Percentiles rank a stretch among this genome's conserved stretches.
Conservation (phyloP, 306 rosid species). For the Dryas octopetala region DNA sequence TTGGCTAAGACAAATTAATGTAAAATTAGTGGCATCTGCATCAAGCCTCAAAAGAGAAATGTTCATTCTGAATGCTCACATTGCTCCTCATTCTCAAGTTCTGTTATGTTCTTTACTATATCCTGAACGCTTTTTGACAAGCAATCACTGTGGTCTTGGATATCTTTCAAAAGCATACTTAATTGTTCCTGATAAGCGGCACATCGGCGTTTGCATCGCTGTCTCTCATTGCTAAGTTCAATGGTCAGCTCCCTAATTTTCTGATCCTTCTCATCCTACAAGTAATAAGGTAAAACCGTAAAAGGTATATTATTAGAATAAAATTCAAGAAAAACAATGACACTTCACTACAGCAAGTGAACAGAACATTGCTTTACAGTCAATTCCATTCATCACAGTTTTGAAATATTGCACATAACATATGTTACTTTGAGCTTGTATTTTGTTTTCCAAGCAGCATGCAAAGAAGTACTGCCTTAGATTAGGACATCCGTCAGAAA, state of each 20-base stretch:
- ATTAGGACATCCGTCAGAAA: no score
- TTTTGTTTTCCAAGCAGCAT: no score
- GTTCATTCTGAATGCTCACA: slow-evolving; percentile 5
- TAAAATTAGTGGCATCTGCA: neutral
- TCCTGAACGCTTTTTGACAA: slow-evolving; percentile 28
- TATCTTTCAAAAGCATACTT: neutral
- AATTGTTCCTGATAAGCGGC: slow-evolving; percentile 7
- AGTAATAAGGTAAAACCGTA: neutral
- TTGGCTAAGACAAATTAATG: neutral
- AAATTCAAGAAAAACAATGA: neutral
- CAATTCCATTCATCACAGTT: no score
- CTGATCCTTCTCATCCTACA: slow-evolving; percentile 30
- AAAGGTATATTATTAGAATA: neutral
- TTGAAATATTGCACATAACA: no score
- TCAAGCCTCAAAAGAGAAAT: neutral
- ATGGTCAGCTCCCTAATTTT: slow-evolving; percentile 25
- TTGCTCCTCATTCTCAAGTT: slow-evolving; percentile 11
- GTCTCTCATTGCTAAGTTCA: slow-evolving; percentile 25
- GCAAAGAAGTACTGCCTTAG: no score
- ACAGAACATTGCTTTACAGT: no score
- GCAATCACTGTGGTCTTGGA: slow-evolving; percentile 17
- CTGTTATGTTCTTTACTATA: slow-evolving; percentile 23
- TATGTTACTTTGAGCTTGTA: no score
- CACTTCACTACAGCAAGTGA: no score
- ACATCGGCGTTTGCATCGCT: slow-evolving; percentile 16